phyloP scores from a whole-genome alignment of 768 basidiomycete genomes.

The Crassisporium funariophilum region DNA sequence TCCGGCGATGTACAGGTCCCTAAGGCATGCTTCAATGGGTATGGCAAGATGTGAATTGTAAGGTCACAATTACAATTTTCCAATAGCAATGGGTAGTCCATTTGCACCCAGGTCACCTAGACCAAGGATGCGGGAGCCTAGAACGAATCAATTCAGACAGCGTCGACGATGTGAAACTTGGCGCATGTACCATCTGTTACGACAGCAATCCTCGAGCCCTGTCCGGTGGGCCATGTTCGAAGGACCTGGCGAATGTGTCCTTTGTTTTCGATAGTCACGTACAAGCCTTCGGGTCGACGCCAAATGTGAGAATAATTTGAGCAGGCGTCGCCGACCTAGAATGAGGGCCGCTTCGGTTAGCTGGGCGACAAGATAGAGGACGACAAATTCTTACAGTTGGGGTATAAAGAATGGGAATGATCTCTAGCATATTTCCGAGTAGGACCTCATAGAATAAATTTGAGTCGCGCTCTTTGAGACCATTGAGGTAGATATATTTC shows the following conservation, averaged over 20 bases:
- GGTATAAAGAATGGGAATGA: constrained; percentile 74
- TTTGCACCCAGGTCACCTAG: constrained; percentile 55
- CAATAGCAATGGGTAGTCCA: constrained; percentile 64
- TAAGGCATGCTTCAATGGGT: constrained; percentile 19
- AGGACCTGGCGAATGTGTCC: constrained; percentile 63
- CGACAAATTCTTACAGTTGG: constrained; percentile 52
- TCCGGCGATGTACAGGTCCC: constrained; percentile 70
- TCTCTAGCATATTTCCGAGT: constrained; percentile 62
- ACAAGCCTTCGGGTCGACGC: constrained; percentile 61
- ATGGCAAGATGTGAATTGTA: background rate
- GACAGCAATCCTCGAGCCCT: constrained; percentile 63
- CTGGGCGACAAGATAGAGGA: constrained; percentile 13
- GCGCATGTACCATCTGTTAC: constrained; percentile 65
- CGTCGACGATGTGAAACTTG: constrained; percentile 5
- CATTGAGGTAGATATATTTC: constrained; percentile 71
- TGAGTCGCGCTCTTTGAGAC: constrained; percentile 62
- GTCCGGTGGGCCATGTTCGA: constrained; percentile 47
- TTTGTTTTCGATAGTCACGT: constrained; percentile 67
- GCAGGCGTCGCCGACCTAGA: constrained; percentile 70
- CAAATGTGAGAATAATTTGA: constrained; percentile 71
- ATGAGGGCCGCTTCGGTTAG: constrained; percentile 6
- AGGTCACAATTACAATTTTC: constrained; percentile 58
- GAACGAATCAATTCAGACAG: constrained; percentile 15
- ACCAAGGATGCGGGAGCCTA: constrained; percentile 74
- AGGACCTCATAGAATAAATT: constrained; percentile 68